Evolutionary conservation across 2,329 filamentous ascomycete genomes (phyloP), one percentile per base, ranked within the genome.

Genomic region (Orbilia quercus): DNA sequence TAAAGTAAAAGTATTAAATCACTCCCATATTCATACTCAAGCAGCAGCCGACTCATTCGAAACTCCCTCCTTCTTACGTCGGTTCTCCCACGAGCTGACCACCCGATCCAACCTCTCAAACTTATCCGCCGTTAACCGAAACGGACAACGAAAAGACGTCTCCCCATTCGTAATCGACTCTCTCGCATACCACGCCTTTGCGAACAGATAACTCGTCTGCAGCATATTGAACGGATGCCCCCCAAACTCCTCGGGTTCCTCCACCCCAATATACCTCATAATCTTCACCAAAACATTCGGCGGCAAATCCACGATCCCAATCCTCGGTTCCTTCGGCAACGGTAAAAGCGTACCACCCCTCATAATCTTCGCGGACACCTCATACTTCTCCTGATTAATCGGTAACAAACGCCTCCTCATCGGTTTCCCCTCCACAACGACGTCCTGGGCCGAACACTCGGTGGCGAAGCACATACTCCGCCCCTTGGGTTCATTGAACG

Each of bases 231-330:
- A 58, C 1, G 44, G 42, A 12, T 51, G 16, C 3, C 25, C 45
- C 12, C 20, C 28, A 7, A 47, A 51, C 4, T 20, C 23, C 36
- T 28, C 31, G 31, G 18, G 16, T 36, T 18, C 48, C n/a, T 16
- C 16, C 6, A 45, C 40, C 63, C 45, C 9, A 7, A 58, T 23
- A 18, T 45, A 47, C 12, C 9, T 7, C 44, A 67, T 67, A 20
- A 67, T 67, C 16, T 20, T 59, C 34, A n/a, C 20, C 54, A 67
- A 38, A 12, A 67, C 36, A n/a, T n/a, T 14, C 1, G 20, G 14
- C 16, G 63, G 63, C 28, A 67, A 67, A 53, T 67, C 53, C 34
- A 59, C n/a, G 28, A 67, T 67, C n/a, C 53, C 36, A 44, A 67
- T 18, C 25, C 38, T 59, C 5, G 50, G n/a, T n/a, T 51, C 63